Base-by-base conservation (phyloP, 768 basidiomycete species). In the Epithele typhae region DNA sequence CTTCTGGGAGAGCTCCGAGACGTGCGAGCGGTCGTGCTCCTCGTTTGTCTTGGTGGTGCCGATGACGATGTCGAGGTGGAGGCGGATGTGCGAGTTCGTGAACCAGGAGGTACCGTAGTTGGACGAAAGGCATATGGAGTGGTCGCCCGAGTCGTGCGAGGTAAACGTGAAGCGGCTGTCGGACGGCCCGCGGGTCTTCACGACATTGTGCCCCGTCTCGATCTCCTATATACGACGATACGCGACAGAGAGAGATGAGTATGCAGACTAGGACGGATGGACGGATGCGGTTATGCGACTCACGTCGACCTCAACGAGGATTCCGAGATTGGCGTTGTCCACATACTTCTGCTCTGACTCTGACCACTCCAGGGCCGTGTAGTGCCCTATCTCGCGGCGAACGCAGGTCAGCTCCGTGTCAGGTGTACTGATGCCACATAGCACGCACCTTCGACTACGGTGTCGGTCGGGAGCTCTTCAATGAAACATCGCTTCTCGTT, bases 111-210 rank as follows among this genome's bases (percentile, higher is more conserved):
- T 67, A 23, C 91, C 84, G 68, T 92, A 87, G 65, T 95, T 95
- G 17, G 91, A 88, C 5, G 90, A 90, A 40, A 98, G 79, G 64
- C 96, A 99, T 61, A 99, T 96, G 43, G 89, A 84, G 70, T 99
- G 96, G 72, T 98, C 96, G 39, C 94, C 94, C 23, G 94, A 78
- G 50, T 94, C 92, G 63, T 96, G 92, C 4, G 95, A 96, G 22
- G 96, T 97, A 62, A 99, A 99, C 0, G 96, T 98, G 71, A 98
- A 98, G 48, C 81, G 81, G 23, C 96, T 89, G 40, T 95, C 87
- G 19, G 83, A 72, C 5, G 93, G 88, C 2, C 96, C 96, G n/a
- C 82, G 81, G 8, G 92, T 93, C 58, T 85, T 86, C 34, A 91
- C 92, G 14, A 97, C 87, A 43, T 74, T 67, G 57, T 97, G 85